Percentiles rank a stretch among this genome's conserved stretches.
phyloP scores from a whole-genome alignment of 1,284 basidiomycete species.

The Heliocybe sulcata region DNA sequence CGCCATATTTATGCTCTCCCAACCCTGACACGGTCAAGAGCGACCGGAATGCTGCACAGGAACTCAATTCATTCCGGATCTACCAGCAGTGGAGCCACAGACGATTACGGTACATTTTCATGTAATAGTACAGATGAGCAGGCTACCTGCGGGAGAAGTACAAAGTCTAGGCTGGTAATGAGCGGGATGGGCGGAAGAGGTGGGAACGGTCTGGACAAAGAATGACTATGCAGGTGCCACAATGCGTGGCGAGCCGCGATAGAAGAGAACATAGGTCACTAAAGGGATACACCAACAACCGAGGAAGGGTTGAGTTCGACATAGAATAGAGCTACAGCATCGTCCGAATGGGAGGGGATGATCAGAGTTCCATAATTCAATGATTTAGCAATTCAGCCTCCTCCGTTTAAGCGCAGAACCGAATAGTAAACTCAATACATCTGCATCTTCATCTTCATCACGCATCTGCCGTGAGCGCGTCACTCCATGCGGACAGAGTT shows the following conservation, averaged over 20 bases:
- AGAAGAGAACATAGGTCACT: neutral
- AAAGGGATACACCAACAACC: neutral
- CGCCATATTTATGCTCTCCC: neutral
- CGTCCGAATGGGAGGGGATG: neutral
- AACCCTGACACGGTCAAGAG: neutral
- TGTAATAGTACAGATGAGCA: neutral
- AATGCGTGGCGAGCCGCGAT: neutral
- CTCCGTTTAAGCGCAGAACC: neutral
- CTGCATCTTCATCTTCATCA: neutral
- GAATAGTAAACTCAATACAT: neutral
- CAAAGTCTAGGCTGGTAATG: neutral
- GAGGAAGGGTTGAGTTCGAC: neutral
- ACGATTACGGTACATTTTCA: neutral
- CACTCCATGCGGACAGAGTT: neutral
- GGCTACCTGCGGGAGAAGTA: neutral
- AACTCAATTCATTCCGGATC: neutral
- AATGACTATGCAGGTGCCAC: neutral
- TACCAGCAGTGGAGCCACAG: neutral
- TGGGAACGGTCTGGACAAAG: neutral
- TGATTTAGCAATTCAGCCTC: neutral
- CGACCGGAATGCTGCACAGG: neutral
- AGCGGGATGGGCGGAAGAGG: neutral
- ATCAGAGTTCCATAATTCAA: neutral
- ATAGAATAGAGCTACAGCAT: neutral
- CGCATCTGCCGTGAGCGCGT: neutral